Evolutionary conservation across 331 rosid species (phyloP).

Genomic region (Acacia pycnantha): DNA sequence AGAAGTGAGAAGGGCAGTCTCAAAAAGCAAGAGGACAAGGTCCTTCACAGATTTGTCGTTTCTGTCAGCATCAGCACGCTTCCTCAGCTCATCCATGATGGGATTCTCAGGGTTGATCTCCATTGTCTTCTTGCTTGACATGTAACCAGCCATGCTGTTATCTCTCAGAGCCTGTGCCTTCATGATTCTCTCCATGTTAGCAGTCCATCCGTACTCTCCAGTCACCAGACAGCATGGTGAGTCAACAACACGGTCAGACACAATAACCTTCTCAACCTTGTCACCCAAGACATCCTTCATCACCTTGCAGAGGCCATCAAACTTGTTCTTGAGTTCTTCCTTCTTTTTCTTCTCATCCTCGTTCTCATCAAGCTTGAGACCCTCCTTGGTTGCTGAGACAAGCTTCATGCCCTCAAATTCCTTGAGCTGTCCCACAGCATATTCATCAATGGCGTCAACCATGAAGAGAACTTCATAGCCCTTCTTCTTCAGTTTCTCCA

Average conservation of each 20-base stretch:
- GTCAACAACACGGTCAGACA: slow-evolving; percentile 84
- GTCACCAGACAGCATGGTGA: slow-evolving; percentile 90
- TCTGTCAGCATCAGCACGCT: slow-evolving; percentile 75
- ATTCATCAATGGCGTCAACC: slow-evolving; percentile 89
- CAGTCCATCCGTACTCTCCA: slow-evolving; percentile 89
- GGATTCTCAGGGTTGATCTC: slow-evolving; percentile 87
- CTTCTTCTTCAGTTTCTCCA: slow-evolving; percentile 83
- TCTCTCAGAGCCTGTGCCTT: slow-evolving; percentile 88
- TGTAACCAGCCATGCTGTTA: slow-evolving; percentile 89
- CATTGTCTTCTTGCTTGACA: slow-evolving; percentile 95
- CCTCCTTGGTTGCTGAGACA: slow-evolving; percentile 85
- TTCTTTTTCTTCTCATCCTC: slow-evolving; percentile 65
- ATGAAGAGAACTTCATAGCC: slow-evolving; percentile 71
- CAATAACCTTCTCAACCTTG: slow-evolving; percentile 73
- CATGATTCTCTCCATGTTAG: slow-evolving; percentile 91
- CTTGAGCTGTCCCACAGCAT: slow-evolving; percentile 81
- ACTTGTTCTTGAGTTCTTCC: slow-evolving; percentile 62
- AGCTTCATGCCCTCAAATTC: slow-evolving; percentile 83
- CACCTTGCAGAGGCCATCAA: slow-evolving; percentile 79
- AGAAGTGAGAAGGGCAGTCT: slow-evolving; percentile 83
- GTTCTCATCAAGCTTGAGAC: slow-evolving; percentile 68
- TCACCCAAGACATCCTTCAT: slow-evolving; percentile 86
- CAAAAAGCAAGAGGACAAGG: slow-evolving; percentile 74
- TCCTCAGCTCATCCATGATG: slow-evolving; percentile 88
- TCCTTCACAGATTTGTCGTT: slow-evolving; percentile 90